These are phyloP conservation scores for Fusarium mangiferae DNA, from an alignment of 2,329 filamentous ascomycete species.

Conservation along the genomic window DNA sequence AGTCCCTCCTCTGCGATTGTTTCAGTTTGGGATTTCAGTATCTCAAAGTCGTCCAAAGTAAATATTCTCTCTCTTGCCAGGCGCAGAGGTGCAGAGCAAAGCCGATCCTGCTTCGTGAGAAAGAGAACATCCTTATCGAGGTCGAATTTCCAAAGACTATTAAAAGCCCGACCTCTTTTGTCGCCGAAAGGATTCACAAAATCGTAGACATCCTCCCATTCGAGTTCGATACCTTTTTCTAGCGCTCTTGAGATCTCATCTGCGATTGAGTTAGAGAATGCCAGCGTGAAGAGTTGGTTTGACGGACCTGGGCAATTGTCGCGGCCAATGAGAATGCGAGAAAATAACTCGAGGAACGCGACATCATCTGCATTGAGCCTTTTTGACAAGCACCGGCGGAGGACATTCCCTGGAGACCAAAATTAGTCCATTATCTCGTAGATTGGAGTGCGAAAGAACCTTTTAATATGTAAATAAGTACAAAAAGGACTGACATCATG, in stretches of 20 bases:
- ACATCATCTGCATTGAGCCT: neutral
- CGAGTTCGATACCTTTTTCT: neutral
- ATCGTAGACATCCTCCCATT: neutral
- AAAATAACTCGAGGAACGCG: neutral
- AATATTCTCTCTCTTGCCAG: constrained; percentile 21
- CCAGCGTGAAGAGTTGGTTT: rapidly evolving
- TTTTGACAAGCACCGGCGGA: neutral
- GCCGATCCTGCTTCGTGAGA: neutral
- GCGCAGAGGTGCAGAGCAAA: constrained; percentile 4
- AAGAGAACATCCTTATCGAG: neutral
- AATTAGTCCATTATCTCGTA: neutral
- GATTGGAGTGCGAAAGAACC: neutral
- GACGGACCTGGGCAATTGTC: neutral
- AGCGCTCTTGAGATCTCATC: neutral
- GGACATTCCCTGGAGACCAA: rapidly evolving
- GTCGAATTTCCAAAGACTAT: constrained; percentile 8
- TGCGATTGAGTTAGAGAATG: neutral
- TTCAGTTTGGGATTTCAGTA: neutral
- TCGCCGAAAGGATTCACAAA: neutral
- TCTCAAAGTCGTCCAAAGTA: constrained; percentile 26
- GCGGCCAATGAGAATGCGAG: neutral
- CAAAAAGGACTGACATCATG: neutral
- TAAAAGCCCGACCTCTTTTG: neutral
- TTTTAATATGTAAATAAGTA: neutral
- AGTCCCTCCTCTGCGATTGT: neutral